phyloP scores from a whole-genome alignment of 2,329 filamentous ascomycete species.

The Elsinoe perseae region DNA sequence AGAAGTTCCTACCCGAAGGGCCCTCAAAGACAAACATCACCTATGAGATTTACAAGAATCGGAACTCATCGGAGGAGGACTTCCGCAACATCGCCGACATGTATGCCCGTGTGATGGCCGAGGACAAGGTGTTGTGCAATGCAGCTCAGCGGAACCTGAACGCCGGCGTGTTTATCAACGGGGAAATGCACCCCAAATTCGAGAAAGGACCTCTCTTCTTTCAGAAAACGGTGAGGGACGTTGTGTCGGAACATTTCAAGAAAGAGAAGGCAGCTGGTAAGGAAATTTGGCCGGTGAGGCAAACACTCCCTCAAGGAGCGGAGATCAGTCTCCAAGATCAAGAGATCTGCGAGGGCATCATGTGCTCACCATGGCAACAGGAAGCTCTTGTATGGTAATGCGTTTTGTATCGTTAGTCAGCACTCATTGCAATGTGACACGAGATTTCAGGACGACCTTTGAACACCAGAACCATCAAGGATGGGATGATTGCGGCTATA shows the following conservation, averaged over 20 bases:
- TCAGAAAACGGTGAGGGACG: slow-evolving; percentile 18
- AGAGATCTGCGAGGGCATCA: no score
- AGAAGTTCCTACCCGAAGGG: slow-evolving; percentile 51
- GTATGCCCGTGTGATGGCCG: slow-evolving; percentile 56
- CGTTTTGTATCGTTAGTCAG: no score
- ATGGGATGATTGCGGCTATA: no score
- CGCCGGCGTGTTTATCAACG: slow-evolving; percentile 54
- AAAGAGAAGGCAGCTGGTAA: slow-evolving; percentile 23
- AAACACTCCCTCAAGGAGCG: not conserved
- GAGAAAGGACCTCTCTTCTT: slow-evolving; percentile 38
- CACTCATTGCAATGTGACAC: no score
- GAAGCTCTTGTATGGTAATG: no score
- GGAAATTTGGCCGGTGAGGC: slow-evolving; percentile 28
- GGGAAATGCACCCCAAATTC: slow-evolving; percentile 52
- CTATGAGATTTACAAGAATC: slow-evolving; percentile 58
- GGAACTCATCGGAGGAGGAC: slow-evolving; percentile 49
- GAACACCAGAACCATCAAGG: no score
- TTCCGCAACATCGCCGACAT: slow-evolving; percentile 51
- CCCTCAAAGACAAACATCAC: slow-evolving; percentile 48
- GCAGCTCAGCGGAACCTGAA: slow-evolving; percentile 54
- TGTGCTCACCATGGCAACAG: no score
- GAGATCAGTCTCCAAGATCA: not conserved
- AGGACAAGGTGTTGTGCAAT: slow-evolving; percentile 57
- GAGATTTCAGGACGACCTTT: no score
- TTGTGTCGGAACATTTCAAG: slow-evolving; percentile 24